A percentile compares a stretch with the other conserved stretches of the same genome.
These are phyloP conservation scores for Wickerhamiella lipophila DNA, from an alignment of 805 yeast species.

Conservation along the genomic window DNA sequence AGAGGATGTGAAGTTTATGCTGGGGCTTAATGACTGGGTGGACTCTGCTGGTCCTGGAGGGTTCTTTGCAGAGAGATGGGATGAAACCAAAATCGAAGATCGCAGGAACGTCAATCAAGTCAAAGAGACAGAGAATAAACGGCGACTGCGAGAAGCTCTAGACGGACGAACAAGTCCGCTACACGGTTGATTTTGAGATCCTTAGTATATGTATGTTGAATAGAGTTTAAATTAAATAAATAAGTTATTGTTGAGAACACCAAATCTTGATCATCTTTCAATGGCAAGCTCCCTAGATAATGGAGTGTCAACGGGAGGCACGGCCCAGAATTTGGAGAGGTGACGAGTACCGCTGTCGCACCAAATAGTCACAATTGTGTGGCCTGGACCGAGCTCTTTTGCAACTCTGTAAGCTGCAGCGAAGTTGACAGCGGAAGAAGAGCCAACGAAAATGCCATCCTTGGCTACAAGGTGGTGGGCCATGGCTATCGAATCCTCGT, in stretches of 20 bases:
- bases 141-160: not conserved
- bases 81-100: constrained; percentile 25
- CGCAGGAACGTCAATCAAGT: constrained; percentile 14
- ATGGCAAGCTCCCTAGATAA: not conserved
- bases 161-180: no score
- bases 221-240: no score
- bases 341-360: constrained; percentile 92
- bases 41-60: constrained; percentile 26
- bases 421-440: constrained; percentile 87
- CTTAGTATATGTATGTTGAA: no score
- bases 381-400: constrained; percentile 40
- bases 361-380: constrained; percentile 66
- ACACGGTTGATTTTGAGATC: no score
- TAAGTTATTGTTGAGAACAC: no score
- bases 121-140: constrained; percentile 15
- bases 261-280: not conserved
- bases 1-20: constrained; percentile 47
- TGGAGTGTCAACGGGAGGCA: not conserved
- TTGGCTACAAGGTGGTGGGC: constrained; percentile 67
- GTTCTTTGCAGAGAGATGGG: constrained; percentile 43
- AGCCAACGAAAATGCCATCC: constrained; percentile 87
- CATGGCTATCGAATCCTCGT: constrained; percentile 74
- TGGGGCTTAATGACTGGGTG: constrained; percentile 30
- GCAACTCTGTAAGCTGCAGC: constrained; percentile 71
- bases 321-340: constrained; percentile 77